Percentiles rank a stretch among this genome's conserved stretches.
Evolutionary conservation across 2,329 filamentous ascomycete species (phyloP).

Genomic region (Thelonectria blattea): DNA sequence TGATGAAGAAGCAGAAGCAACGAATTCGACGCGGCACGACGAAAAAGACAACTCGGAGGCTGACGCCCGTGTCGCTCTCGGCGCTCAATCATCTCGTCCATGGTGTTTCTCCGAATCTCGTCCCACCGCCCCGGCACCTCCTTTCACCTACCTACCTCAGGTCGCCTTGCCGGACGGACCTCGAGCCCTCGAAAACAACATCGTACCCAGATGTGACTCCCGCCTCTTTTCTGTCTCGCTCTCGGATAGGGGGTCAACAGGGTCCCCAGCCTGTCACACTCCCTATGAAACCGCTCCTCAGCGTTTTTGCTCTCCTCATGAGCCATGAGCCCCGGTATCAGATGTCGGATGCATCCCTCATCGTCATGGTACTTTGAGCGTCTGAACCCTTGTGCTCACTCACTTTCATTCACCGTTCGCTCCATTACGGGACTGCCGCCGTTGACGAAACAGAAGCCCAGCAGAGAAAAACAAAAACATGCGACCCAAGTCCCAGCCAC

Average conservation of each 20-base stretch:
- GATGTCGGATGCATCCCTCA: neutral
- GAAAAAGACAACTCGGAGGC: neutral
- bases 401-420: constrained; percentile 24
- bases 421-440: constrained; percentile 10
- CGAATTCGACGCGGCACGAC: neutral
- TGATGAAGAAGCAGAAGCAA: neutral
- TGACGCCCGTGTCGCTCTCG: neutral
- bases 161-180: neutral
- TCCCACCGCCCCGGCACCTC: constrained; percentile 11
- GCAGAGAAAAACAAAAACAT: constrained; percentile 6
- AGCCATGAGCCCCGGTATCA: neutral
- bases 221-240: neutral
- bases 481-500: constrained; percentile 25
- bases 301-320: neutral
- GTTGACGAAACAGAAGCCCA: constrained; percentile 23
- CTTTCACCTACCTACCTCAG: neutral
- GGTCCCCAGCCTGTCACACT: neutral
- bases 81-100: neutral
- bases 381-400: neutral
- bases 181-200: neutral
- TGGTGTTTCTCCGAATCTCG: constrained; percentile 6
- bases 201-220: constrained; percentile 5
- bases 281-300: constrained; percentile 5
- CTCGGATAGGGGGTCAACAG: constrained; percentile 12
- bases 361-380: neutral